Conservation (phyloP, 2,329 filamentous ascomycete genomes). For the Phyllosticta citrichinensis region DNA sequence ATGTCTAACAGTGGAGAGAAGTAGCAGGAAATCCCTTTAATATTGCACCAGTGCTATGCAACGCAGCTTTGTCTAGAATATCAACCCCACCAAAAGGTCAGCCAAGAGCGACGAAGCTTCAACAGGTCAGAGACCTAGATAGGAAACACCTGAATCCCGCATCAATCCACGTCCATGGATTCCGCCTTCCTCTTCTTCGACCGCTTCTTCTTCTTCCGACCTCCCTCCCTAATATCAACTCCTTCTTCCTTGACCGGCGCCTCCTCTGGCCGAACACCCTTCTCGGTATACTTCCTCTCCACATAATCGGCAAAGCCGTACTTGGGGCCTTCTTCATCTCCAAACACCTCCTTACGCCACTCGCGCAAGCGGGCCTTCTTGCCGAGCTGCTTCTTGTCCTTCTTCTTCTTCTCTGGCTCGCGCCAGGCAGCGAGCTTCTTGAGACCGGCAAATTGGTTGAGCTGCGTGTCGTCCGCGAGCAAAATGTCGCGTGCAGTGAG, state of each 20-base stretch:
- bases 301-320: constrained; percentile 29
- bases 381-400: constrained; percentile 76
- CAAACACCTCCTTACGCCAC: constrained; percentile 67
- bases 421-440: constrained; percentile 92
- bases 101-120: too few species aligned
- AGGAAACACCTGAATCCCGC: not conserved
- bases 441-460: constrained; percentile 85
- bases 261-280: constrained; percentile 11
- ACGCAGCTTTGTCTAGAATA: not conserved
- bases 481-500: constrained; percentile 86
- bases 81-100: too few species aligned
- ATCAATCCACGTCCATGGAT: constrained; percentile 2
- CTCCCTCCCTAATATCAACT: constrained; percentile 21
- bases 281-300: constrained; percentile 20
- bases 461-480: constrained; percentile 70
- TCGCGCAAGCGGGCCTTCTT: constrained; percentile 87
- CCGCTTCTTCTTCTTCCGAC: constrained; percentile 29
- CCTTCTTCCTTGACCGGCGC: constrained; percentile 21
- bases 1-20: too few species aligned
- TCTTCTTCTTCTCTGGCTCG: constrained; percentile 77
- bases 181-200: constrained; percentile 25
- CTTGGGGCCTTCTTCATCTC: constrained; percentile 44
- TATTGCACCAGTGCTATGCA: not conserved
- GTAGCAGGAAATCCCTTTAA: not conserved
- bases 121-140: not conserved